phyloP scores from a whole-genome alignment of 345 rosid species.

The Pugionium dolabratum region DNA sequence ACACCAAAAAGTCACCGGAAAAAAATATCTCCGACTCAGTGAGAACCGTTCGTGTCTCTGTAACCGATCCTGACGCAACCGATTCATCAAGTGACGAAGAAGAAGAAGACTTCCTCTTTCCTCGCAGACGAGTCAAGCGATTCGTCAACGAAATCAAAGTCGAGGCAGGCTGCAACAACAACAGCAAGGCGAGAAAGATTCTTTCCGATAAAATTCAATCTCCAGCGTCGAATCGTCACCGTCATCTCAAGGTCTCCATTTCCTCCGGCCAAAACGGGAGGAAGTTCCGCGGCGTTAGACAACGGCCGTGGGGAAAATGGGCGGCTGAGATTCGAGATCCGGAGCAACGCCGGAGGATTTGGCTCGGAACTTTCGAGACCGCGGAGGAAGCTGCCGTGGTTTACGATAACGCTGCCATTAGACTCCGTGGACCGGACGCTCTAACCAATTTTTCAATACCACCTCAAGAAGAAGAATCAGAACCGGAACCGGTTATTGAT shows the following conservation, averaged over 20 bases:
- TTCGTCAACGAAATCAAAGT: slow-evolving; percentile 73
- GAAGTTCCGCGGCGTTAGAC: slow-evolving; percentile 89
- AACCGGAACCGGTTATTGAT: slow-evolving; percentile 36
- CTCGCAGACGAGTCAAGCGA: slow-evolving; percentile 63
- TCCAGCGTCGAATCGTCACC: slow-evolving; percentile 25
- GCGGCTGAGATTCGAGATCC: slow-evolving; percentile 99
- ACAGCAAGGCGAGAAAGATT: slow-evolving; percentile 39
- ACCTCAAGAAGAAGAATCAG: slow-evolving; percentile 25
- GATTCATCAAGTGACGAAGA: slow-evolving; percentile 95
- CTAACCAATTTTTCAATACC: slow-evolving; percentile 70
- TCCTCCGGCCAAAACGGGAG: slow-evolving; percentile 40
- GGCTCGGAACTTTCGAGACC: slow-evolving; percentile 72
- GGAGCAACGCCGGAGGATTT: slow-evolving; percentile 66
- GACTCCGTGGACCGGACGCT: slow-evolving; percentile 89
- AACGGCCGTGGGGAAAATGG: slow-evolving; percentile 99
- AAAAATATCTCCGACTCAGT: slow-evolving; percentile 32
- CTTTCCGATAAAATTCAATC: slow-evolving; percentile 24
- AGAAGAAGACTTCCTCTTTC: slow-evolving; percentile 39
- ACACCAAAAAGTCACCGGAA: slow-evolving; percentile 39
- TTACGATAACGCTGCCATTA: slow-evolving; percentile 86
- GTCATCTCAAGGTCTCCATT: slow-evolving; percentile 34
- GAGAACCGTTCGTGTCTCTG: slow-evolving; percentile 56
- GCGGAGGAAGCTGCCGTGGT: slow-evolving; percentile 83
- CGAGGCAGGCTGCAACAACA: slow-evolving; percentile 41
- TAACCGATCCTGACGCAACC: slow-evolving; percentile 79